phyloP scores from a whole-genome alignment of 306 rosid genomes.

The Quercus gilva region DNA sequence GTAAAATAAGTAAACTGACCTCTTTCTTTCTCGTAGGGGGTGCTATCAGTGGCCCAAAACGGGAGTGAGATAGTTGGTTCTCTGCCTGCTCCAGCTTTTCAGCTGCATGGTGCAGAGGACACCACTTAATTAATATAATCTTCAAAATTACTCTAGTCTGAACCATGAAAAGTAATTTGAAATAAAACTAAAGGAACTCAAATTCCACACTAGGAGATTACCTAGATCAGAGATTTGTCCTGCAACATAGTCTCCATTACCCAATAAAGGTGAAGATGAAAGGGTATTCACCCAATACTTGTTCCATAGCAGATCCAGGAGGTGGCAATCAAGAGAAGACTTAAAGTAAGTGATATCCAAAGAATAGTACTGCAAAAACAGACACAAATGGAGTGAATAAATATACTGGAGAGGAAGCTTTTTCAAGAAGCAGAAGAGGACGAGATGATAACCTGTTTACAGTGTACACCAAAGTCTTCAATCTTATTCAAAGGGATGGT shows the following conservation, averaged over 20 bases:
- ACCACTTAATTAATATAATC: conserved; percentile 13
- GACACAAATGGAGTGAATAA: conserved; percentile 16
- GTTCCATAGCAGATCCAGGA: conserved; percentile 94
- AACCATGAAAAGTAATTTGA: background rate
- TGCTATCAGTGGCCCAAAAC: conserved; percentile 77
- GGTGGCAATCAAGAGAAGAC: conserved; percentile 90
- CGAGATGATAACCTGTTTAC: conserved; percentile 69
- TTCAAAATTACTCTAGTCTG: background rate
- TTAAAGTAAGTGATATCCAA: conserved; percentile 94
- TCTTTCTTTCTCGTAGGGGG: conserved; percentile 86
- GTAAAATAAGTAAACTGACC: conserved; percentile 34
- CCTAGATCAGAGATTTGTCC: conserved; percentile 96
- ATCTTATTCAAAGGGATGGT: conserved; percentile 93
- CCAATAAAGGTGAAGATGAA: conserved; percentile 92
- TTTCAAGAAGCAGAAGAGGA: background rate
- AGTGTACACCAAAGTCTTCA: conserved; percentile 98
- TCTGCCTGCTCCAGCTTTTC: conserved; percentile 96
- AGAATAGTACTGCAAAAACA: conserved; percentile 75
- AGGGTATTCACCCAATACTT: conserved; percentile 93
- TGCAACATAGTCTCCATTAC: conserved; percentile 91
- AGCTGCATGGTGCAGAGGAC: conserved; percentile 50
- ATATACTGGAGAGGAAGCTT: background rate
- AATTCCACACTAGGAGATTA: conserved; percentile 22
- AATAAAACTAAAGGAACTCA: background rate
- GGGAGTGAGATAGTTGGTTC: conserved; percentile 86